A percentile compares a stretch with the other conserved stretches of the same genome.
Evolutionary conservation across 176 grass and related monocot genomes (phyloP).

Genomic region (Aegilops umbellulata): DNA sequence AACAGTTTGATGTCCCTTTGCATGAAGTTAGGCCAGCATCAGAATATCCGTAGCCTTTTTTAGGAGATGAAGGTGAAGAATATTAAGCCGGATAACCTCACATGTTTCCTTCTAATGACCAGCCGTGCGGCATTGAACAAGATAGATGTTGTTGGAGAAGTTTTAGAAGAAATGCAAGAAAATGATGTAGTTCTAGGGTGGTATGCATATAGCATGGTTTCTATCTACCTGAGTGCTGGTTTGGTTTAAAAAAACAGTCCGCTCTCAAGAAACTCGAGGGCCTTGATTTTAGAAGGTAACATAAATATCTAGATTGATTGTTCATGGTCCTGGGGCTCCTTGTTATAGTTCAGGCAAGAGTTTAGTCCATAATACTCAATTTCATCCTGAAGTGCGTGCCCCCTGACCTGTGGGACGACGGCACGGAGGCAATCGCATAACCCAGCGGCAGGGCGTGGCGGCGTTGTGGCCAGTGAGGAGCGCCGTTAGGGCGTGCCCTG

Average conservation of each 20-base stretch:
- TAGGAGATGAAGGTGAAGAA: constrained; percentile 60
- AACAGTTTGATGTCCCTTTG: constrained; percentile 67
- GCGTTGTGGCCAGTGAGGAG: no score
- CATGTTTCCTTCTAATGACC: constrained; percentile 60
- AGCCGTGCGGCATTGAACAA: constrained; percentile 44
- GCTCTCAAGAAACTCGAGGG: constrained; percentile 56
- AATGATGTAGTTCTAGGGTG: constrained; percentile 31
- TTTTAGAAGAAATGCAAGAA: constrained; percentile 50
- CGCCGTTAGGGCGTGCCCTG: no score
- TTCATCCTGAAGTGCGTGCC: no score
- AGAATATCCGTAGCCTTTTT: constrained; percentile 37
- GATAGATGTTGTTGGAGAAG: constrained; percentile 47
- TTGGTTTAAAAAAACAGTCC: constrained; percentile 33
- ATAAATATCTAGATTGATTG: no score
- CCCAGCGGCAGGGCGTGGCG: no score
- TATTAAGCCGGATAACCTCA: constrained; percentile 43
- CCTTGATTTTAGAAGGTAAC: background rate
- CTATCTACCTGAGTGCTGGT: constrained; percentile 51
- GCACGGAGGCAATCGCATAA: no score
- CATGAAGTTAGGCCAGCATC: constrained; percentile 42
- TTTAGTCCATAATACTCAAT: no score
- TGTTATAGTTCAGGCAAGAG: no score
- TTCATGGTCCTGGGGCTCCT: no score
- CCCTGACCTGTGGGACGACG: no score
- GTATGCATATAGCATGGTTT: constrained; percentile 55